Percentiles rank a stretch among this genome's conserved stretches.
Evolutionary conservation across 2,329 filamentous ascomycete genomes (phyloP).

Genomic region (Nemania sp.): DNA sequence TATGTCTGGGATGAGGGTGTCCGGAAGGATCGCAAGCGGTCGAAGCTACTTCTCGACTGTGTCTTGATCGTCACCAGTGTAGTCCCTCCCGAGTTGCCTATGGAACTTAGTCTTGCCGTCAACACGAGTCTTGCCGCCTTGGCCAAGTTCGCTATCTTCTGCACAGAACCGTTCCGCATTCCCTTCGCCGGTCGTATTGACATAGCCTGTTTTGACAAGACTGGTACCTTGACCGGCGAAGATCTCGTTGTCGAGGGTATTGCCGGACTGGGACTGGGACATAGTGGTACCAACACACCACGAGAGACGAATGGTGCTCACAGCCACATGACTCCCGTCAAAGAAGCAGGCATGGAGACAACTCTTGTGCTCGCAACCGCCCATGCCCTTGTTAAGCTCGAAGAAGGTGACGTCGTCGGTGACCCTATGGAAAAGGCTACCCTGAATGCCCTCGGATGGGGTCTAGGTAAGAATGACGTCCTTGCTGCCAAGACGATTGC

Average conservation of each 20-base stretch:
- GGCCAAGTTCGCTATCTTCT: constrained; percentile 97
- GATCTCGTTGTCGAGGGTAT: constrained; percentile 97
- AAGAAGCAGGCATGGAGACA: constrained; percentile 80
- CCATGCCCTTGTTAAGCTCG: constrained; percentile 93
- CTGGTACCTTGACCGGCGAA: constrained; percentile 94
- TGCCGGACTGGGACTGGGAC: constrained; percentile 83
- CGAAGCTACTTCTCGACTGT: constrained; percentile 96
- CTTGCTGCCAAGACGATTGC: constrained; percentile 74
- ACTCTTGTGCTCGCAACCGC: constrained; percentile 94
- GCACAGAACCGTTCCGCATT: constrained; percentile 98
- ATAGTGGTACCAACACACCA: constrained; percentile 71
- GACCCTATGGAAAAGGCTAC: constrained; percentile 99
- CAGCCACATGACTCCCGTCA: constrained; percentile 78
- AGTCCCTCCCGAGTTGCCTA: constrained; percentile 96
- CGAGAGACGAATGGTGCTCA: constrained; percentile 85
- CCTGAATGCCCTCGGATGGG: constrained; percentile 88
- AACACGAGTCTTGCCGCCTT: constrained; percentile 96
- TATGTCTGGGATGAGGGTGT: constrained; percentile 99
- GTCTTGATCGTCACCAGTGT: constrained; percentile 98
- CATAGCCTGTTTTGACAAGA: constrained; percentile 98
- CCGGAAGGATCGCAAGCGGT: constrained; percentile 91
- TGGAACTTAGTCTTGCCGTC: constrained; percentile 97
- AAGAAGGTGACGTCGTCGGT: constrained; percentile 96
- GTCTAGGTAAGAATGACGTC: constrained; percentile 87
- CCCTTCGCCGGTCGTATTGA: constrained; percentile 96